These are phyloP conservation scores for Hypoxylon lienhwacheense DNA, from an alignment of 495 filamentous ascomycete species.

Conservation along the genomic window DNA sequence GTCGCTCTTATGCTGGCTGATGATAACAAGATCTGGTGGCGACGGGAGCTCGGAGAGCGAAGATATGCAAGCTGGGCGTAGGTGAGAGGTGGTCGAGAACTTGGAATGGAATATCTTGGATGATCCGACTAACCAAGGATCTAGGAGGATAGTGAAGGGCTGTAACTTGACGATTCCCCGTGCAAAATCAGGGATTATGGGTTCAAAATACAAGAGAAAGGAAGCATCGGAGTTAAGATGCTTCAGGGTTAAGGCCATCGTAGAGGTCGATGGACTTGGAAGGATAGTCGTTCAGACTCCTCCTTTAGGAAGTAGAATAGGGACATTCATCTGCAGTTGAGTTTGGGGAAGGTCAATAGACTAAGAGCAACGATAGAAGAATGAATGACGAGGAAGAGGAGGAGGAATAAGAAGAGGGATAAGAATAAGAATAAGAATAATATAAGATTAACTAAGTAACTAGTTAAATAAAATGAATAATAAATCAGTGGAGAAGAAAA, in stretches of 20 bases:
- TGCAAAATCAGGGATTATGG: constrained; percentile 42
- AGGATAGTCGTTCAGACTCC: constrained; percentile 11
- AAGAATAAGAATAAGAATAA: constrained; percentile 10
- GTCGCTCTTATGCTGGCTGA: constrained; percentile 70
- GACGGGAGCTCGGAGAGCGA: constrained; percentile 62
- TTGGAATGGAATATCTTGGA: constrained; percentile 62
- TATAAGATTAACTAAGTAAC: constrained; percentile 10
- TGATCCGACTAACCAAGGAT: constrained; percentile 69
- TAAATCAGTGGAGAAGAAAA: constrained; percentile 8
- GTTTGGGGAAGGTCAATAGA: constrained; percentile 4
- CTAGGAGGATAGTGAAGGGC: constrained; percentile 66
- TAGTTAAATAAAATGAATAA: constrained; percentile 9
- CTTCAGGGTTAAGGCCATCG: constrained; percentile 67
- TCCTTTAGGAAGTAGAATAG: constrained; percentile 7
- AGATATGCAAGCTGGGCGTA: constrained; percentile 55
- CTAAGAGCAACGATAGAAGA: background rate
- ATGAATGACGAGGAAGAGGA: background rate
- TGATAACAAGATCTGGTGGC: constrained; percentile 63
- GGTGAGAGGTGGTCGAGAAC: constrained; percentile 61
- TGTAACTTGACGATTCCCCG: constrained; percentile 40
- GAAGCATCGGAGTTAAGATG: constrained; percentile 71
- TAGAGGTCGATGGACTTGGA: background rate
- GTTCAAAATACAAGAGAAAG: constrained; percentile 67
- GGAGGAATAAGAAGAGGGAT: background rate
- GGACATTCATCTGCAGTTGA: constrained; percentile 18